Evolutionary conservation across 2,329 filamentous ascomycete genomes (phyloP).

Genomic region (Microascus cirrosus): DNA sequence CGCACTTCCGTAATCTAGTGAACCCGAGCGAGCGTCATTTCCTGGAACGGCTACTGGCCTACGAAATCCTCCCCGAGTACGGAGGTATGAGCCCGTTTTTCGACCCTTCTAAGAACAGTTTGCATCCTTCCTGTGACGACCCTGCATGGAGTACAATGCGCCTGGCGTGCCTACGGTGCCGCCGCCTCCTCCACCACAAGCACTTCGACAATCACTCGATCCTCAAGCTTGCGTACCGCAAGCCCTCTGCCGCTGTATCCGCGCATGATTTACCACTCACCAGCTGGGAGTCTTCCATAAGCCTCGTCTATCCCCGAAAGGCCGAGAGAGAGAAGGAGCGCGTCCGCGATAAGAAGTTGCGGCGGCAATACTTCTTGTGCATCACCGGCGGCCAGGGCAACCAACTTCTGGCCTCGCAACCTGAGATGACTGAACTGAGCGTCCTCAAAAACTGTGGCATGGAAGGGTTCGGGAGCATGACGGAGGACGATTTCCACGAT

Average conservation of each 20-base stretch:
- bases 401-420: no score
- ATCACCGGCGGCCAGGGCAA: not conserved
- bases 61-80: not conserved
- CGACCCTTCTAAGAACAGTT: not conserved
- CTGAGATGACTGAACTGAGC: not conserved
- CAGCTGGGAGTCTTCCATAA: not conserved
- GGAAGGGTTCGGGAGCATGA: not conserved
- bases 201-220: not conserved
- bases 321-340: not conserved
- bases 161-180: slow-evolving; percentile 1
- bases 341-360: not conserved
- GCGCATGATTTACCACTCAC: not conserved
- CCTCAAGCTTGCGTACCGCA: not conserved
- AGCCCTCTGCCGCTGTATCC: not conserved
- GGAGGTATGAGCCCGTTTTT: not conserved
- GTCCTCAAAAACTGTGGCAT: not conserved
- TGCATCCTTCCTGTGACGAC: not conserved
- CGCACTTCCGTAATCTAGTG: slow-evolving; percentile 3
- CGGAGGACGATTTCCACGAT: not conserved
- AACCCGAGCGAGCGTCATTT: not conserved
- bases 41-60: not conserved
- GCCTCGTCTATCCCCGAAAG: not conserved
- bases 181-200: not conserved
- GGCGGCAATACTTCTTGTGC: not conserved
- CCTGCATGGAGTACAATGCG: not conserved